These are phyloP conservation scores for Basidiobolus meristosporus DNA, from an alignment of 371 early-diverging fungal genomes.

Conservation along the genomic window DNA sequence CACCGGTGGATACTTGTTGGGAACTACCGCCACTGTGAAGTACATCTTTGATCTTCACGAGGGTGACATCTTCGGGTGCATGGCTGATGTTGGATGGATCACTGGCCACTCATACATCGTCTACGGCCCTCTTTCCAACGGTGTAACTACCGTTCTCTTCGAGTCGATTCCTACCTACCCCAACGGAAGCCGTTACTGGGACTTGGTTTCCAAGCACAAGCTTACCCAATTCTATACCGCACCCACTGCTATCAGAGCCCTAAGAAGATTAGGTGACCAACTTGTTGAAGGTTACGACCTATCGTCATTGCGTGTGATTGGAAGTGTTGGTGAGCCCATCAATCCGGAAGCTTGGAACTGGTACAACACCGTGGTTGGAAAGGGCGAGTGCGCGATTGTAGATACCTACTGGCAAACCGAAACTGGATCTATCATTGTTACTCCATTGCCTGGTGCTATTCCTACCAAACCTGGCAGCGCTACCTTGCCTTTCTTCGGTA, in stretches of 20 bases:
- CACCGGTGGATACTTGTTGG: slow-evolving; percentile 87
- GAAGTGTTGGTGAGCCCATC: slow-evolving; percentile 96
- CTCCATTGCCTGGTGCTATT: slow-evolving; percentile 76
- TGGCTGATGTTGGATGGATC: slow-evolving; percentile 70
- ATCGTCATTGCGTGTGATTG: slow-evolving; percentile 71
- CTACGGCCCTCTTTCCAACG: slow-evolving; percentile 85
- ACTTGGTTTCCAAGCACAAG: slow-evolving; percentile 61
- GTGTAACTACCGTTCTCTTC: slow-evolving; percentile 84
- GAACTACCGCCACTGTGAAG: slow-evolving; percentile 69
- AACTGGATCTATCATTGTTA: slow-evolving; percentile 85
- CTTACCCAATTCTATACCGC: slow-evolving; percentile 97
- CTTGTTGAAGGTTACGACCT: slow-evolving; percentile 55
- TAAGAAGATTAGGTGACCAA: slow-evolving; percentile 74
- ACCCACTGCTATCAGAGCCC: slow-evolving; percentile 92
- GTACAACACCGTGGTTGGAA: slow-evolving; percentile 82
- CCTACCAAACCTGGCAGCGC: slow-evolving; percentile 89
- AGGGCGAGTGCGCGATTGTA: slow-evolving; percentile 73
- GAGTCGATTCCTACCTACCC: slow-evolving; percentile 82
- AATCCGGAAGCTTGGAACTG: slow-evolving; percentile 95
- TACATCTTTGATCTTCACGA: slow-evolving; percentile 81
- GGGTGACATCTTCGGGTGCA: slow-evolving; percentile 70
- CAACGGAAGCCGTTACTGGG: slow-evolving; percentile 66
- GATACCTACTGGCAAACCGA: slow-evolving; percentile 97
- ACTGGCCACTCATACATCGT: slow-evolving; percentile 79
- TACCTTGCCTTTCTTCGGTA: slow-evolving; percentile 92